Conservation (phyloP, 106 monocot genomes). For the Dioscorea alata region DNA sequence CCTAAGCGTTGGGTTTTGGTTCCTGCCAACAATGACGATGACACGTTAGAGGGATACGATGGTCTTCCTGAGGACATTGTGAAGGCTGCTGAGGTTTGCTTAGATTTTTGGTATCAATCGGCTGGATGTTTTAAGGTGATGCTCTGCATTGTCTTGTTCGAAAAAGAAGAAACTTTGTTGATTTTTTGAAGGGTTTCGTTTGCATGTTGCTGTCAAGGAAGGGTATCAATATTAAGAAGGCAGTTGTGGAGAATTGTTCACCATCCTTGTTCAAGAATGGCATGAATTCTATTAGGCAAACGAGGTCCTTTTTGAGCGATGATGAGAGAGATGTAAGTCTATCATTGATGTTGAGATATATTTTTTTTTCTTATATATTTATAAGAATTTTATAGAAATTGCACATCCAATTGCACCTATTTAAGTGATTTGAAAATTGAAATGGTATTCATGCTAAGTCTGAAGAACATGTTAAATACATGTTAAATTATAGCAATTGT, state of each 20-base stretch:
- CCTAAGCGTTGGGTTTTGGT: background rate
- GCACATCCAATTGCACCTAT: too few relatives aligned
- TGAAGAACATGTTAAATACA: too few relatives aligned
- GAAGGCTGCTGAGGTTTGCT: constrained; percentile 30
- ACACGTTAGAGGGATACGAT: constrained; percentile 15
- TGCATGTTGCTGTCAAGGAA: constrained; percentile 58
- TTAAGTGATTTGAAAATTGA: too few relatives aligned
- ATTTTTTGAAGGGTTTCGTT: background rate
- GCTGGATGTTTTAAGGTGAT: constrained; percentile 60
- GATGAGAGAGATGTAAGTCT: constrained; percentile 44
- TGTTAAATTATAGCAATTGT: too few relatives aligned
- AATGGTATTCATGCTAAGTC: too few relatives aligned
- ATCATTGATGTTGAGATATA: too few relatives aligned
- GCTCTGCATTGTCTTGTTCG: background rate
- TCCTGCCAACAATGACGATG: constrained; percentile 13
- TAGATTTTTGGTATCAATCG: constrained; percentile 48
- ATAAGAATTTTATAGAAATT: too few relatives aligned
- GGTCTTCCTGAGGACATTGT: constrained; percentile 45
- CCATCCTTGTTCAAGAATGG: constrained; percentile 76
- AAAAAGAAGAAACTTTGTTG: background rate
- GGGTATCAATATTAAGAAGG: constrained; percentile 55
- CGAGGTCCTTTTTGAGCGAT: constrained; percentile 44
- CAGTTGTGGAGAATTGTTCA: constrained; percentile 51
- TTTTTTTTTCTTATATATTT: too few relatives aligned
- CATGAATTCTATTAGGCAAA: constrained; percentile 33